Base-by-base conservation (phyloP, 2,329 filamentous ascomycete species). In the Fusarium sp. region DNA sequence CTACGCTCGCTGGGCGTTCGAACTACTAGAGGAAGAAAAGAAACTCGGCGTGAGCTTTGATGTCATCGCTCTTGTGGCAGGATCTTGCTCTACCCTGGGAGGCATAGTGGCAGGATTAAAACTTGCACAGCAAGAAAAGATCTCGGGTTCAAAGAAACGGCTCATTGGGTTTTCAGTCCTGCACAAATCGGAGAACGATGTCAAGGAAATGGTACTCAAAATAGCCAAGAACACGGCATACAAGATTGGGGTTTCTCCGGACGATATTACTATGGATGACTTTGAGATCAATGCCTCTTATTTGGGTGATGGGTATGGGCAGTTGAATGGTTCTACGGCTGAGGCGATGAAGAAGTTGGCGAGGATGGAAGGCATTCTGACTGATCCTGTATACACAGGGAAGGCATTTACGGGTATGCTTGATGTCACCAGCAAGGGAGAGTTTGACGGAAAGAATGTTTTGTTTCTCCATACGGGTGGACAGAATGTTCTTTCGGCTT, bases 1-100 rank as follows among this genome's bases (percentile, higher is more conserved):
- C 12, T 68, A 61, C 23, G 65, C 65, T n/a, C 54, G 55, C 9
- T 68, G 65, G 65, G 65, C 46, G 3, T 69, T 68, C 6, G 60
- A 68, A 3, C n/a, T 68, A 3, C 46, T 68, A 3, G 65, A 68
- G 16, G 50, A 68, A 4, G 65, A 69, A 16, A 8, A 16, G 3
- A 69, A 18, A 8, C 30, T 65, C 12, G 55, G 42, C 10, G 15
- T 66, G 4, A 41, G 34, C 3, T 68, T 68, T 38, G 60, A 66
- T 18, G n/a, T 38, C 12, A 38, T 68, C 8, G 31, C 44, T 31
- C 34, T 60, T 4, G 54, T 68, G 6, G 66, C 55, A 9, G 65
- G 65, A 5, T 68, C 65, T 6, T 61, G 65, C 42, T 69, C 65
- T 10, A 68, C 65, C 3, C 11, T 68, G 0, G 65, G 60, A 3